Evolutionary conservation across 2,329 filamentous ascomycete species (phyloP).

Genomic region (Pleoardoris graminearum): DNA sequence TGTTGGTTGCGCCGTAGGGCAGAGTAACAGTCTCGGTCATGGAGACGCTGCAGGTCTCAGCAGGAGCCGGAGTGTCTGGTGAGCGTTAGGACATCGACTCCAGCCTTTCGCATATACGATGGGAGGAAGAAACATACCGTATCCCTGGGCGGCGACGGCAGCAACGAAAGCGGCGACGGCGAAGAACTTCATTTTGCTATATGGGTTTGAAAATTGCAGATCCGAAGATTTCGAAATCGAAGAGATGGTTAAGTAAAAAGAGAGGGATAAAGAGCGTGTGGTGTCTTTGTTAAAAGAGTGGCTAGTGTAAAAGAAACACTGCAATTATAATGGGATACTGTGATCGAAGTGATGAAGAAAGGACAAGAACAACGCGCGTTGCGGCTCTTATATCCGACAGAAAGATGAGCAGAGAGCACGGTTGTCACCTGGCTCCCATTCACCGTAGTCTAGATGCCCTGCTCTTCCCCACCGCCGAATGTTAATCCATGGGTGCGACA

Average conservation of each 20-base stretch:
- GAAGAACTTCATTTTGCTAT: slow-evolving; percentile 38
- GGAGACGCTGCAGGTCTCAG: slow-evolving; percentile 31
- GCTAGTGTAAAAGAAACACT: slow-evolving; percentile 35
- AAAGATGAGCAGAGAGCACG: slow-evolving; percentile 2
- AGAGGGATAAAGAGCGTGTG: slow-evolving; percentile 14
- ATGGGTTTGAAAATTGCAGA: slow-evolving; percentile 13
- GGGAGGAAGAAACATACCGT: slow-evolving; percentile 8
- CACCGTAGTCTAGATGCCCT: not conserved
- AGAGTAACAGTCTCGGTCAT: slow-evolving; percentile 32
- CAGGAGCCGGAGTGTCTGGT: too few species aligned
- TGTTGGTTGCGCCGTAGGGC: slow-evolving; percentile 20
- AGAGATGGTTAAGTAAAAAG: not conserved
- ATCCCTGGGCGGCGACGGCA: slow-evolving; percentile 29
- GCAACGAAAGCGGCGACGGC: slow-evolving; percentile 31
- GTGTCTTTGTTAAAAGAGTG: slow-evolving; percentile 30
- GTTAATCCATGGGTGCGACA: not conserved
- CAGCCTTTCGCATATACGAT: too few species aligned
- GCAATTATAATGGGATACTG: slow-evolving; percentile 8
- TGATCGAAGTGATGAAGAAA: slow-evolving; percentile 22
- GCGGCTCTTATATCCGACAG: slow-evolving; percentile 20
- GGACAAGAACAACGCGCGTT: slow-evolving; percentile 10
- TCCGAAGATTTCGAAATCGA: slow-evolving; percentile 9
- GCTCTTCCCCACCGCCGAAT: not conserved
- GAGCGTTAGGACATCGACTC: too few species aligned
- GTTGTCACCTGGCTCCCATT: not conserved